Percentiles rank a stretch among this genome's conserved stretches.
These are phyloP conservation scores for Rhodotorula sp. DNA, from an alignment of 1,284 basidiomycete genomes.

Conservation along the genomic window DNA sequence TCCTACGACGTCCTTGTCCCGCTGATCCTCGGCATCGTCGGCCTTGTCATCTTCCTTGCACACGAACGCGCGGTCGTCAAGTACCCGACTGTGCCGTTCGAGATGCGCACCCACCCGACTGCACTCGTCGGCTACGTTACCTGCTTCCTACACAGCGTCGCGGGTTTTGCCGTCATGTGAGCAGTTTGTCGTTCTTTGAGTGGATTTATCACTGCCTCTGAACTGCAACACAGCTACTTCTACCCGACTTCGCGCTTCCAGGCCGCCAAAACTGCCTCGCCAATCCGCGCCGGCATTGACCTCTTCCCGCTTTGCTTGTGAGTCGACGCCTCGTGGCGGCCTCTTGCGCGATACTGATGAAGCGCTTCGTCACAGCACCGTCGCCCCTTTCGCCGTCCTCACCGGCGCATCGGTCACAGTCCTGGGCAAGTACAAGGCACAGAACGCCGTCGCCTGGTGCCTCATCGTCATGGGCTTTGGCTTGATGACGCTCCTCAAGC, in stretches of 20 bases:
- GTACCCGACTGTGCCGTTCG: conserved; percentile 46
- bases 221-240: conserved; percentile 10
- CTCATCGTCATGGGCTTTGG: conserved; percentile 43
- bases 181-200: too few species aligned
- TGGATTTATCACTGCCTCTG: too few species aligned
- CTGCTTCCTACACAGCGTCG: conserved; percentile 47
- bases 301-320: conserved; percentile 18
- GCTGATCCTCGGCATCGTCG: conserved; percentile 45
- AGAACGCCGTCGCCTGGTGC: conserved; percentile 46
- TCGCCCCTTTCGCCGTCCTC: conserved; percentile 42
- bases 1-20: conserved; percentile 46
- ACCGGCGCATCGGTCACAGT: conserved; percentile 40
- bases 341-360: too few species aligned
- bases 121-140: conserved; percentile 45
- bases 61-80: conserved; percentile 31
- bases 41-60: conserved; percentile 45
- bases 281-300: conserved; percentile 43
- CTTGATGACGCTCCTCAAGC: conserved; percentile 49
- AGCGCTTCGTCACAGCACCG: not conserved
- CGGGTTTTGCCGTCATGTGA: conserved; percentile 36
- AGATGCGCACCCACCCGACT: conserved; percentile 46
- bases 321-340: not conserved
- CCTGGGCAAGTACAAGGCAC: conserved; percentile 45
- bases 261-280: conserved; percentile 31
- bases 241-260: conserved; percentile 39